These are phyloP conservation scores for Alliaria petiolata DNA, from an alignment of 345 rosid species.

Conservation along the genomic window DNA sequence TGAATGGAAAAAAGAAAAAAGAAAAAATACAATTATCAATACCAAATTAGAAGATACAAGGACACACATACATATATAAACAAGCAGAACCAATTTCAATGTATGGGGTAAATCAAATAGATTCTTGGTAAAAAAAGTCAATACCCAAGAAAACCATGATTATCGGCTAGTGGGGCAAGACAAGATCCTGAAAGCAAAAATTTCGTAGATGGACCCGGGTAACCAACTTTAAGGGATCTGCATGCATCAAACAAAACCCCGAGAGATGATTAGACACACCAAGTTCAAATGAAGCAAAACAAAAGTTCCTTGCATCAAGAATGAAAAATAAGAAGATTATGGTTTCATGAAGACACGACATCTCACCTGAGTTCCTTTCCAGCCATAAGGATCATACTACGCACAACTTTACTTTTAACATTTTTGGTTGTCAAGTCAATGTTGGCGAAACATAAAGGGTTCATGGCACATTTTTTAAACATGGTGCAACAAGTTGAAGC, in stretches of 20 bases:
- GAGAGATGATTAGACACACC: not conserved
- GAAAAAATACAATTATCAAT: too few relatives aligned
- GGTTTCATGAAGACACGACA: not conserved
- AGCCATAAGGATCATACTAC: constrained; percentile 61
- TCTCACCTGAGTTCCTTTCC: constrained; percentile 67
- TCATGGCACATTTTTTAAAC: constrained; percentile 36
- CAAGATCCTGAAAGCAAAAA: constrained; percentile 61
- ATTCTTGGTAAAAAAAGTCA: not conserved
- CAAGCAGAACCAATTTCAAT: not conserved
- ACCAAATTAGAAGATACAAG: too few relatives aligned
- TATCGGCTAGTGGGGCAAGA: constrained; percentile 42
- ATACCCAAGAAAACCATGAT: constrained; percentile 4
- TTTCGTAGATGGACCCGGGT: constrained; percentile 19
- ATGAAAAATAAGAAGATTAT: too few relatives aligned
- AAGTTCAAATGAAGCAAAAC: too few relatives aligned
- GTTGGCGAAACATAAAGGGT: constrained; percentile 59
- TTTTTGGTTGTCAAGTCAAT: constrained; percentile 55
- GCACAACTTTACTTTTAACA: constrained; percentile 52
- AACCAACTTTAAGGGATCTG: constrained; percentile 45
- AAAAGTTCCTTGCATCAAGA: too few relatives aligned
- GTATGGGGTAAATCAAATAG: not conserved
- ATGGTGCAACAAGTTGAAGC: too few relatives aligned
- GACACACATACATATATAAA: too few relatives aligned
- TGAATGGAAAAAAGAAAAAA: too few relatives aligned
- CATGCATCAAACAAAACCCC: not conserved